Conservation (phyloP, 495 filamentous ascomycete genomes). For the Penicillium manginii region DNA sequence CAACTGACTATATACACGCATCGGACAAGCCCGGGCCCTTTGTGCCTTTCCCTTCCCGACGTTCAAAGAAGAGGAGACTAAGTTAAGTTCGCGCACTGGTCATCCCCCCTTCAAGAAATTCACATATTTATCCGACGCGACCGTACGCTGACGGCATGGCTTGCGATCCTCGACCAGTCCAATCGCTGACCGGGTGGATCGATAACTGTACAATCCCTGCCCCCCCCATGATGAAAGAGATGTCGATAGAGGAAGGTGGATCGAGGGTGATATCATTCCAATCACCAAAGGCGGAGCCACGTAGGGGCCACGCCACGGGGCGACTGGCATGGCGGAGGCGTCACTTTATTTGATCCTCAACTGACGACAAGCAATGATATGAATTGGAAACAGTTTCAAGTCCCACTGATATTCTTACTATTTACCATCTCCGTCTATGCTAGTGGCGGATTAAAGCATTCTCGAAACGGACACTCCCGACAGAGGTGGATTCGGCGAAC, state of each 20-base stretch:
- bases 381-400: background rate
- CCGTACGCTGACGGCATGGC: slow-evolving; percentile 6
- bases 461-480: background rate
- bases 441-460: background rate
- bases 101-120: background rate
- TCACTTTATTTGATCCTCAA: slow-evolving; percentile 1
- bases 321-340: background rate
- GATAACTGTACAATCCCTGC: background rate
- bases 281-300: background rate
- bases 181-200: background rate
- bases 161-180: background rate
- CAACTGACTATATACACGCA: background rate
- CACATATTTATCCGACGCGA: background rate
- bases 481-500: background rate
- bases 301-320: slow-evolving; percentile 3
- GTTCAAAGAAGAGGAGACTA: background rate
- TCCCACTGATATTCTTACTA: background rate
- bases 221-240: background rate
- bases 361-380: background rate
- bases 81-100: slow-evolving; percentile 2
- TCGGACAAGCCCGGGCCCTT: background rate
- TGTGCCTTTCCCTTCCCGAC: background rate
- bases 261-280: slow-evolving; percentile 4
- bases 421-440: background rate
- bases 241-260: slow-evolving; percentile 4